These are phyloP conservation scores for Niveomyces coronatus DNA, from an alignment of 2,329 filamentous ascomycete species.

Conservation along the genomic window DNA sequence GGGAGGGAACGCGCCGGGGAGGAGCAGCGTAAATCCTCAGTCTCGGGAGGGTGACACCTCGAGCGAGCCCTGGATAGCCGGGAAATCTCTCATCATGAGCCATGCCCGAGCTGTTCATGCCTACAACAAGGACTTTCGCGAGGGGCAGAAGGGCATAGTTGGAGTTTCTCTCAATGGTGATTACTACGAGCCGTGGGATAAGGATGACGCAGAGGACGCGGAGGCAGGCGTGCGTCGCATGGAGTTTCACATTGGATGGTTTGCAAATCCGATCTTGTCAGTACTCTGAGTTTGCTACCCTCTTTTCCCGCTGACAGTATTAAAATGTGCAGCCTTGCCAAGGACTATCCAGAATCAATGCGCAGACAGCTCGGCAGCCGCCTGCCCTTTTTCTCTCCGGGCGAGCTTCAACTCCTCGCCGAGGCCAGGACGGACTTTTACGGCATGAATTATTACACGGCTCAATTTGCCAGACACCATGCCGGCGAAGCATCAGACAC, in stretches of 20 bases:
- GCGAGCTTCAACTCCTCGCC: conserved; percentile 18
- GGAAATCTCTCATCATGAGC: conserved; percentile 25
- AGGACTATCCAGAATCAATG: conserved; percentile 27
- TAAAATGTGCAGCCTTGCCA: conserved; percentile 14
- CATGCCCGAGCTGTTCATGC: conserved; percentile 23
- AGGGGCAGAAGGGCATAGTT: conserved; percentile 21
- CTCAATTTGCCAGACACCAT: conserved; percentile 23
- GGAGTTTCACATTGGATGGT: conserved; percentile 30
- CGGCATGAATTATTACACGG: conserved; percentile 32
- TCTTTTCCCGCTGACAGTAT: background rate
- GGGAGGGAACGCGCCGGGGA: conserved; percentile 24
- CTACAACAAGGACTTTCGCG: conserved; percentile 23
- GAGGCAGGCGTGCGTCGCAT: conserved; percentile 25
- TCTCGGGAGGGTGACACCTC: conserved; percentile 22
- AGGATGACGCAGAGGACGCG: conserved; percentile 14
- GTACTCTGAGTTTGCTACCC: conserved; percentile 8
- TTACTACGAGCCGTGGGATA: conserved; percentile 27
- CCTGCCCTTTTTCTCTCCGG: conserved; percentile 19
- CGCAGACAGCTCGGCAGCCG: conserved; percentile 22
- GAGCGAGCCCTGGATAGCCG: conserved; percentile 26
- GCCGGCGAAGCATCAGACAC: conserved; percentile 15
- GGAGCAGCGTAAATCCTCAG: conserved; percentile 18
- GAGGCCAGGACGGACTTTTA: conserved; percentile 24
- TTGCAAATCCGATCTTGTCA: conserved; percentile 28
- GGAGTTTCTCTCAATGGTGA: conserved; percentile 28